Evolutionary conservation across 108 stramenopile species (phyloP).

Genomic region (Schizochytrium sp.): DNA sequence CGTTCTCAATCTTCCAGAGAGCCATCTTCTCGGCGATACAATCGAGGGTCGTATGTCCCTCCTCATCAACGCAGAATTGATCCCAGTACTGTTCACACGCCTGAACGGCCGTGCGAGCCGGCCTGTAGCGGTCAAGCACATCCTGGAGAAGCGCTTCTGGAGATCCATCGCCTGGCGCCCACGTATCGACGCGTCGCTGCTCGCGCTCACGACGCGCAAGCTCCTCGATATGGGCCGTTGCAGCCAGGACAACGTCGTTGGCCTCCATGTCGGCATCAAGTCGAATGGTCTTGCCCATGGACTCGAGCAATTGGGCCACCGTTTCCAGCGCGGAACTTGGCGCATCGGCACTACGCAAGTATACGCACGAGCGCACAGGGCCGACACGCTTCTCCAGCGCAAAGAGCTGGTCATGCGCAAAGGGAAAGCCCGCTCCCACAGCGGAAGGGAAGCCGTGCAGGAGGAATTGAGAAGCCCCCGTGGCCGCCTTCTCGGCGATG

Average conservation of each 20-base stretch:
- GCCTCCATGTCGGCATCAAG: not conserved
- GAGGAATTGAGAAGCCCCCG: not conserved
- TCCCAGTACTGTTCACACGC: not conserved
- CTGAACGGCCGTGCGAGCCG: not conserved
- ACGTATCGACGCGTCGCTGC: not conserved
- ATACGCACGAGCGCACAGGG: not conserved
- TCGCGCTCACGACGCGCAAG: not conserved
- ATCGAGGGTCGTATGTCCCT: not conserved
- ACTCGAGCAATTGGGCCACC: not conserved
- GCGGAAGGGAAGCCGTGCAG: conserved; percentile 20
- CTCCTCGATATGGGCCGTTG: not conserved
- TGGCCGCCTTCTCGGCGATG: not conserved
- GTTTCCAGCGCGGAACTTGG: not conserved
- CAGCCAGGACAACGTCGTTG: not conserved
- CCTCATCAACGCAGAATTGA: not conserved
- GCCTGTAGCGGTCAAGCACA: not conserved
- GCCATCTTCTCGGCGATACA: not conserved
- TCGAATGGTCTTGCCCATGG: not conserved
- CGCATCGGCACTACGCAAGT: not conserved
- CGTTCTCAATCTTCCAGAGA: not conserved
- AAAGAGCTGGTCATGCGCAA: conserved; percentile 24
- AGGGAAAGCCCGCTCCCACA: not conserved
- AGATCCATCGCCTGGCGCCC: not conserved
- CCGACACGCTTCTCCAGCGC: conserved; percentile 21
- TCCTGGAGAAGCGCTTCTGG: not conserved